A percentile compares a stretch with the other conserved stretches of the same genome.
These are phyloP conservation scores for Tricholoma furcatifolium DNA, from an alignment of 768 basidiomycete genomes.

Conservation along the genomic window DNA sequence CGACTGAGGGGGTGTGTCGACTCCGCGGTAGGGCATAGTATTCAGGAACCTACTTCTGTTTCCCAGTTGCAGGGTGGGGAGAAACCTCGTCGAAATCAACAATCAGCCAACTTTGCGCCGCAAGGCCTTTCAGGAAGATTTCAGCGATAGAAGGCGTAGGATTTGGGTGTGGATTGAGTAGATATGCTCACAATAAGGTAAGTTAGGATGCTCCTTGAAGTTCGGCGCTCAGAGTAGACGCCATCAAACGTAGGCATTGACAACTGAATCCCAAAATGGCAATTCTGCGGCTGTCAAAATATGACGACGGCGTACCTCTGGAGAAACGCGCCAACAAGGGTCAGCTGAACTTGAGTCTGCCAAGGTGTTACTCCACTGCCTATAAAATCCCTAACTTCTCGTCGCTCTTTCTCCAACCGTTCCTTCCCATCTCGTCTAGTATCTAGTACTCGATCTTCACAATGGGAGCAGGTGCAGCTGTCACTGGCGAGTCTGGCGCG, in stretches of 20 bases:
- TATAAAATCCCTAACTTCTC: slow-evolving; percentile 27
- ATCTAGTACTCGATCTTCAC: slow-evolving; percentile 23
- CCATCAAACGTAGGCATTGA: not conserved
- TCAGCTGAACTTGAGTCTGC: slow-evolving; percentile 31
- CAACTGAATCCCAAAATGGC: slow-evolving; percentile 11
- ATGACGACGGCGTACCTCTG: slow-evolving; percentile 38
- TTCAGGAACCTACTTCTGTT: not conserved
- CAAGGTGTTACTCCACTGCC: slow-evolving; percentile 9
- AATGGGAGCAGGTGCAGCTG: slow-evolving; percentile 58
- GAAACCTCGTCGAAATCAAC: slow-evolving; percentile 33
- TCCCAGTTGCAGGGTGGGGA: slow-evolving; percentile 16
- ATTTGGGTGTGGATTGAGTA: not conserved
- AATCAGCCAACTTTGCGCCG: slow-evolving; percentile 1
- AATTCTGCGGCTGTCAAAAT: slow-evolving; percentile 1
- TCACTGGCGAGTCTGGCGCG: slow-evolving; percentile 23
- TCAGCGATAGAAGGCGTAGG: no score
- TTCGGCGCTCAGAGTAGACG: not conserved
- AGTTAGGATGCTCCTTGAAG: not conserved
- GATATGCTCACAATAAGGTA: not conserved
- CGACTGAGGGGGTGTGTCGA: no score
- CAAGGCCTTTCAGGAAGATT: no score
- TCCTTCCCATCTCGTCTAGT: slow-evolving; percentile 25
- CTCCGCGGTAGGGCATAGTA: no score
- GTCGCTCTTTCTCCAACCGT: slow-evolving; percentile 27
- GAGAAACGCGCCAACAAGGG: slow-evolving; percentile 32